These are phyloP conservation scores for Aspergillus clavatus DNA, from an alignment of 2,329 filamentous ascomycete species.

Conservation along the genomic window DNA sequence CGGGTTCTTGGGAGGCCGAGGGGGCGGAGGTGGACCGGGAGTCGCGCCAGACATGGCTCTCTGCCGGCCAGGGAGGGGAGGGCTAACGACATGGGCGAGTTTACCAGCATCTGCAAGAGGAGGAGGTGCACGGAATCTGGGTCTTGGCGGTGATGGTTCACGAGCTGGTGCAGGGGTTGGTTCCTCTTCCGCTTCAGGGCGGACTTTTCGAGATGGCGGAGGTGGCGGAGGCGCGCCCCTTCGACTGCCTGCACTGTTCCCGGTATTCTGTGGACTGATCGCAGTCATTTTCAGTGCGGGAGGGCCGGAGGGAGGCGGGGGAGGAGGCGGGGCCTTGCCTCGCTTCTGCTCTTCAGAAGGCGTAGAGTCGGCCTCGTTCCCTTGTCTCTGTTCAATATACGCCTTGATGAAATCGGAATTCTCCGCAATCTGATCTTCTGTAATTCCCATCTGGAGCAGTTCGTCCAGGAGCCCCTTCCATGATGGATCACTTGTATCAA, in stretches of 20 bases:
- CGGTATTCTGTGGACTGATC: constrained; percentile 60
- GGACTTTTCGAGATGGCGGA: constrained; percentile 46
- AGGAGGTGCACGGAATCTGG: constrained; percentile 77
- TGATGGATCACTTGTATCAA: constrained; percentile 59
- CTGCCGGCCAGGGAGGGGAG: constrained; percentile 44
- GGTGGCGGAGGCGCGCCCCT: constrained; percentile 59
- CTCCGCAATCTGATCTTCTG: constrained; percentile 62
- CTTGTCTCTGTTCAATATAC: constrained; percentile 62
- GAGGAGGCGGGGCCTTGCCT: constrained; percentile 57
- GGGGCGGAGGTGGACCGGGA: constrained; percentile 63
- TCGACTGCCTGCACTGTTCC: constrained; percentile 46
- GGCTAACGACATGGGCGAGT: constrained; percentile 58
- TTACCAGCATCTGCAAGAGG: constrained; percentile 87
- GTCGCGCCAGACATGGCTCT: constrained; percentile 47
- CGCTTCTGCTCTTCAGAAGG: constrained; percentile 45
- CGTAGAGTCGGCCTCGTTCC: constrained; percentile 43
- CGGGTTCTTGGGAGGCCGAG: constrained; percentile 64
- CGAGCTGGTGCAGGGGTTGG: constrained; percentile 57
- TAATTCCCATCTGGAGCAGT: constrained; percentile 61
- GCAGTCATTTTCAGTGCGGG: constrained; percentile 38
- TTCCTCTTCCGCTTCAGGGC: constrained; percentile 50
- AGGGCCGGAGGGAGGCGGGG: constrained; percentile 52
- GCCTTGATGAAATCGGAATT: constrained; percentile 65
- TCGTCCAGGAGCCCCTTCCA: constrained; percentile 59
- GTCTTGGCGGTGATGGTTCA: constrained; percentile 66